phyloP scores from a whole-genome alignment of 1,284 basidiomycete genomes.

The Meira miltonrushii region DNA sequence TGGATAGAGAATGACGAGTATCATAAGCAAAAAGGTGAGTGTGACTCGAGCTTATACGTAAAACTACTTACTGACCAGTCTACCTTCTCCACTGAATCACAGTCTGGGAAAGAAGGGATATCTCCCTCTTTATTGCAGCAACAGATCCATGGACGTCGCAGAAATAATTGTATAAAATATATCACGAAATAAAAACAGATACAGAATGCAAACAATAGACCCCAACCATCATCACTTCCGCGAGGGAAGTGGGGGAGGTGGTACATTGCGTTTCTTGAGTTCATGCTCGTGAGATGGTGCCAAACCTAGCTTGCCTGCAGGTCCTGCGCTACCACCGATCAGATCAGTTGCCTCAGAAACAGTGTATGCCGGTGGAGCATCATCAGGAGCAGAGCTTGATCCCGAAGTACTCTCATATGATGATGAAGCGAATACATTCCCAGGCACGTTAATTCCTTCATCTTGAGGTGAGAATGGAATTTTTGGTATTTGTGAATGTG shows the following conservation, averaged over 20 bases:
- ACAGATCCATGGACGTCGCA: no score
- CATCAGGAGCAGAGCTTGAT: not conserved
- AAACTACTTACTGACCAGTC: no score
- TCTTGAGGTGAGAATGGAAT: conserved; percentile 5
- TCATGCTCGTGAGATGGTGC: not conserved
- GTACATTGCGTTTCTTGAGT: conserved; percentile 1
- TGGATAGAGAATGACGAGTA: no score
- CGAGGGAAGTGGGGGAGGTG: not conserved
- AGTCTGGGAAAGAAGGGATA: no score
- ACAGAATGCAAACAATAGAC: no score
- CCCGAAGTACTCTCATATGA: not conserved
- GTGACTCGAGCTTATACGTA: no score
- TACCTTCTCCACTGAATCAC: no score
- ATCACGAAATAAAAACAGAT: no score
- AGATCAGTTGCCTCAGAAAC: conserved; percentile 2
- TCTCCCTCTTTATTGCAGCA: no score
- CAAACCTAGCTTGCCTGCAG: not conserved
- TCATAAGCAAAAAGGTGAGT: no score
- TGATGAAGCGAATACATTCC: not conserved
- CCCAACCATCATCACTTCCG: not conserved
- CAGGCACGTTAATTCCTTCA: not conserved
- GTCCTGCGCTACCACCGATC: conserved; percentile 6
- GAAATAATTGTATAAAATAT: no score
- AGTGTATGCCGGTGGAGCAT: conserved; percentile 8
- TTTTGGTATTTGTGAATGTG: conserved; percentile 6